Percentiles rank a stretch among this genome's conserved stretches.
phyloP scores from a whole-genome alignment of 2,329 filamentous ascomycete genomes.

The Hirsutella minnesotensis region DNA sequence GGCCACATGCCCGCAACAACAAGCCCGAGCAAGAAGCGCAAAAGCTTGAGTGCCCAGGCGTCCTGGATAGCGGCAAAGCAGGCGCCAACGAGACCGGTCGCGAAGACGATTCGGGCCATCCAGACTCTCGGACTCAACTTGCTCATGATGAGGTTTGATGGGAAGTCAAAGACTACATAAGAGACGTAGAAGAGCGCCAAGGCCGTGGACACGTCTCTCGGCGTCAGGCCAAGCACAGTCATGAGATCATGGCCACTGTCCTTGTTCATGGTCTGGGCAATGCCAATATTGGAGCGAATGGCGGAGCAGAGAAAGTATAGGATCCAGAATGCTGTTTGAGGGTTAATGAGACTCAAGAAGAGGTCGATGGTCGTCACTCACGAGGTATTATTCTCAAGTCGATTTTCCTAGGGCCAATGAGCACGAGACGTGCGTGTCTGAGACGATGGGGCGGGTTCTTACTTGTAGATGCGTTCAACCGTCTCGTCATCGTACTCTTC shows the following conservation, averaged over 20 bases:
- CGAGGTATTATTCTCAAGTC: conserved; percentile 49
- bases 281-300: conserved; percentile 81
- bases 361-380: too few relatives aligned
- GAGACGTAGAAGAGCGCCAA: conserved; percentile 85
- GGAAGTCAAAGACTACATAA: conserved; percentile 82
- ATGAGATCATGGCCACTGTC: conserved; percentile 61
- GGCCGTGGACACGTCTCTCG: conserved; percentile 72
- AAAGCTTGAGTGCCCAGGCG: conserved; percentile 80
- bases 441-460: background rate
- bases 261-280: conserved; percentile 89
- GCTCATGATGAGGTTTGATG: conserved; percentile 83
- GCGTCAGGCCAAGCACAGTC: conserved; percentile 53
- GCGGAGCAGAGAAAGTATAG: conserved; percentile 89
- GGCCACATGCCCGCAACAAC: conserved; percentile 94
- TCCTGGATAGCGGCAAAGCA: conserved; percentile 74
- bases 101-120: conserved; percentile 87
- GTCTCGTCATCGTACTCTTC: conserved; percentile 34
- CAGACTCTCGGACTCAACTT: conserved; percentile 73
- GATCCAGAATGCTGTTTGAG: conserved; percentile 62
- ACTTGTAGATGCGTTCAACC: conserved; percentile 43
- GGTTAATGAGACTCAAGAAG: conserved; percentile 8
- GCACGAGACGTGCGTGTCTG: background rate
- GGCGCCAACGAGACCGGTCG: conserved; percentile 71
- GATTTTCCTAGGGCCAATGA: conserved; percentile 29
- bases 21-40: conserved; percentile 73